Conservation (phyloP, 2,329 filamentous ascomycete genomes). For the Peltaster fructicola region DNA sequence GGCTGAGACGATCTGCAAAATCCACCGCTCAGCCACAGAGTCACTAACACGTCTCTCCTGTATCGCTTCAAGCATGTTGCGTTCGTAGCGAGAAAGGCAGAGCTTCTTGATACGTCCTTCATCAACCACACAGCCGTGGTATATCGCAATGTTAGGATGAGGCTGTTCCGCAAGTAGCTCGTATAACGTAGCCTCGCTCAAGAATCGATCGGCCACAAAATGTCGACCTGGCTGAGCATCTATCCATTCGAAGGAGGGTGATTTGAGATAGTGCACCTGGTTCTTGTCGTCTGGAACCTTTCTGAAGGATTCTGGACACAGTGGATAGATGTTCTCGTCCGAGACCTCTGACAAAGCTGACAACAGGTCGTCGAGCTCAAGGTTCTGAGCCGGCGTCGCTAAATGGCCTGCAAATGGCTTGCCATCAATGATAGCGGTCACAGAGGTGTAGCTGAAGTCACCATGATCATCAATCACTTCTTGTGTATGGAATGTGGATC, state of each 20-base stretch:
- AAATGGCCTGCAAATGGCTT: conserved; percentile 11
- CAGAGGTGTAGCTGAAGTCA: conserved; percentile 9
- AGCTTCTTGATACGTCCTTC: conserved; percentile 14
- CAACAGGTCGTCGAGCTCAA: conserved; percentile 12
- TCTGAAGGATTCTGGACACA: conserved; percentile 8
- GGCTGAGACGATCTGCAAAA: conserved; percentile 12
- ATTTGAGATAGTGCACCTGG: conserved; percentile 15
- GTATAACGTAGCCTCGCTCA: conserved; percentile 12
- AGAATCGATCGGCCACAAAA: conserved; percentile 15
- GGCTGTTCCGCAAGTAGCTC: conserved; percentile 12
- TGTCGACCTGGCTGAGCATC: conserved; percentile 13
- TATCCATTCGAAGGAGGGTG: conserved; percentile 14
- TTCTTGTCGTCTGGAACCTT: conserved; percentile 7
- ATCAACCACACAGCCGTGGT: conserved; percentile 15
- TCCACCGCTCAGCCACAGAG: conserved; percentile 8
- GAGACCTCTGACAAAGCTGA: conserved; percentile 11
- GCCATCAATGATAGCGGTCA: conserved; percentile 14
- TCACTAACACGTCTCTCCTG: conserved; percentile 7
- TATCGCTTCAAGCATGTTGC: conserved; percentile 11
- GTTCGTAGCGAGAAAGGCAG: conserved; percentile 12
- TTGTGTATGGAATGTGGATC: conserved; percentile 14
- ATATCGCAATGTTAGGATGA: conserved; percentile 16
- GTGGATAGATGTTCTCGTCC: conserved; percentile 12
- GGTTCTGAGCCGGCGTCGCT: conserved; percentile 6
- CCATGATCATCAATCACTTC: conserved; percentile 8